Percentiles rank a stretch among this genome's conserved stretches.
These are phyloP conservation scores for Puccinia hordei DNA, from an alignment of 1,284 basidiomycete genomes.

Conservation along the genomic window DNA sequence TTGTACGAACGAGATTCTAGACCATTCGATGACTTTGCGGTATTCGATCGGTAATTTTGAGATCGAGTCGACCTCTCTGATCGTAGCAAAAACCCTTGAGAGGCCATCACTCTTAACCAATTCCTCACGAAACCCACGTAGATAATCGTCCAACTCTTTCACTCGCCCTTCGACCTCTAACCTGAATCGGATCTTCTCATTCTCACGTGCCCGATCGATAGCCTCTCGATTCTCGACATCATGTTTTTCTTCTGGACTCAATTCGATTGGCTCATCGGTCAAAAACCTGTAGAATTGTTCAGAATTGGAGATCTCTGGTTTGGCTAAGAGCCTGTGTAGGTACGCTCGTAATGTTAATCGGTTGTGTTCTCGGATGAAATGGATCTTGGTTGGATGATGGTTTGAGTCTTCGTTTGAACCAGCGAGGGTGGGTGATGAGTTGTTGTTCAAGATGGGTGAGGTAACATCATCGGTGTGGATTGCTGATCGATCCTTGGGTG, in stretches of 20 bases:
- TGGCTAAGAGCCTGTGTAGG: slow-evolving; percentile 72
- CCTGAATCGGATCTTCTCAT: slow-evolving; percentile 80
- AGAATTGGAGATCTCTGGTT: slow-evolving; percentile 76
- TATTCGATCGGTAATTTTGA: slow-evolving; percentile 81
- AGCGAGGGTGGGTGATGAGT: slow-evolving; percentile 57
- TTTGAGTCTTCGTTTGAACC: slow-evolving; percentile 63
- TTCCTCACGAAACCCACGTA: slow-evolving; percentile 87
- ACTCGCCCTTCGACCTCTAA: slow-evolving; percentile 83
- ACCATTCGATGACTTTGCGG: slow-evolving; percentile 90
- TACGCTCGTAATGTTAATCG: slow-evolving; percentile 90
- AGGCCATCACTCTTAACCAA: slow-evolving; percentile 85
- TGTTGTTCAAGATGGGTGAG: slow-evolving; percentile 68
- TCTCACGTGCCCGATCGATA: slow-evolving; percentile 84
- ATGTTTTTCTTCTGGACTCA: slow-evolving; percentile 74
- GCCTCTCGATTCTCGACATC: slow-evolving; percentile 81
- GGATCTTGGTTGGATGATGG: slow-evolving; percentile 62
- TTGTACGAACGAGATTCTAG: slow-evolving; percentile 79
- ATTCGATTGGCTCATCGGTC: slow-evolving; percentile 71
- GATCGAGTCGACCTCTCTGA: slow-evolving; percentile 78
- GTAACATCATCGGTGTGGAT: slow-evolving; percentile 61
- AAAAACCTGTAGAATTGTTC: slow-evolving; percentile 85
- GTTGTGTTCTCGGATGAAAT: slow-evolving; percentile 88
- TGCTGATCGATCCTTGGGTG: slow-evolving; percentile 79
- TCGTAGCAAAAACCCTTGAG: slow-evolving; percentile 79
- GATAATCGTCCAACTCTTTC: slow-evolving; percentile 78